Evolutionary conservation across 345 rosid species (phyloP).

Genomic region (Nephelium lappaceum): DNA sequence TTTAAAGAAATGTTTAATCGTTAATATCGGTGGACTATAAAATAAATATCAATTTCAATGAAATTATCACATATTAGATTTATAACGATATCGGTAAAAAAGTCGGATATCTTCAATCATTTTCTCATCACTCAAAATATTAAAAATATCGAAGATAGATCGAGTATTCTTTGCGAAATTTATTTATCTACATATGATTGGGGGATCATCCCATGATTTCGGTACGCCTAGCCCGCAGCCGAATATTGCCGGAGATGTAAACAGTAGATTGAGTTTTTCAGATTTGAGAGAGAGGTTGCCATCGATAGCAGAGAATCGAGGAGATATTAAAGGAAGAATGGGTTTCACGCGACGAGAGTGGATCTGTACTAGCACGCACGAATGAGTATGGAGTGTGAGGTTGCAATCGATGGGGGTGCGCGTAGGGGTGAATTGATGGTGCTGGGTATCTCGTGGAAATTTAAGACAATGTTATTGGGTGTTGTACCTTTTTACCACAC

Average conservation of each 20-base stretch:
- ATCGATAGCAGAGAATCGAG: background rate
- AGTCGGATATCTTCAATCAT: too few relatives aligned
- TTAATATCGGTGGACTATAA: too few relatives aligned
- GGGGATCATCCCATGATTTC: too few relatives aligned
- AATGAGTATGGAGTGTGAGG: accelerated
- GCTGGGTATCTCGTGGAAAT: background rate
- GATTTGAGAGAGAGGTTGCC: background rate
- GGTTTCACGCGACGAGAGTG: background rate
- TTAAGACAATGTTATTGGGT: conserved; percentile 1
- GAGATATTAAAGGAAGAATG: background rate
- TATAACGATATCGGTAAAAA: too few relatives aligned
- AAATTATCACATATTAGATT: too few relatives aligned
- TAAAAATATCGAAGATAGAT: too few relatives aligned
- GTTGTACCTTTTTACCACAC: background rate
- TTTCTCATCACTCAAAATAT: too few relatives aligned
- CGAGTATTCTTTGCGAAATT: too few relatives aligned
- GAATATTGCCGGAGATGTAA: background rate
- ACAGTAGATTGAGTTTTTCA: background rate
- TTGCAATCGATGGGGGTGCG: background rate
- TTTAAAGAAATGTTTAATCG: too few relatives aligned
- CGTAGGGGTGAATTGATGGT: background rate
- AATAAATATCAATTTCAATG: too few relatives aligned
- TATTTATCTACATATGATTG: too few relatives aligned
- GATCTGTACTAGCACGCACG: background rate
- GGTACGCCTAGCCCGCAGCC: background rate